Percentiles rank a stretch among this genome's conserved stretches.
Evolutionary conservation across 1,139 yeast species (phyloP).

Genomic region (Hansenula anomala): DNA sequence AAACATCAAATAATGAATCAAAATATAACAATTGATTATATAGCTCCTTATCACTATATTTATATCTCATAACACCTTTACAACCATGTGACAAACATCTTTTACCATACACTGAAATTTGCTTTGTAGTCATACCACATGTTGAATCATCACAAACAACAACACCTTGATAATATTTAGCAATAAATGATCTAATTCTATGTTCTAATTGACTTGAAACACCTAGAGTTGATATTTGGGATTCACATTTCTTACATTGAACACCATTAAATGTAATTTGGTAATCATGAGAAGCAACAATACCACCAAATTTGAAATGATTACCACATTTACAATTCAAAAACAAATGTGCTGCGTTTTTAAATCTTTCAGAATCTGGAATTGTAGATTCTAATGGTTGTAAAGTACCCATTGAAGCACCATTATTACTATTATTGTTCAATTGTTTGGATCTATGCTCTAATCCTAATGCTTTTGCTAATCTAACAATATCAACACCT

Average conservation of each 20-base stretch:
- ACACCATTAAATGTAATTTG: slow-evolving; percentile 65
- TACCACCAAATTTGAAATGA: slow-evolving; percentile 68
- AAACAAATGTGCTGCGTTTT: slow-evolving; percentile 50
- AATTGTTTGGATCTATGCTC: slow-evolving; percentile 55
- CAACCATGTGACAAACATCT: slow-evolving; percentile 69
- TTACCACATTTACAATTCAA: slow-evolving; percentile 63
- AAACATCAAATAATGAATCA: slow-evolving; percentile 75
- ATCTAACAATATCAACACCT: slow-evolving; percentile 76
- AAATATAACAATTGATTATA: slow-evolving; percentile 85
- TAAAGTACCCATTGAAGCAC: slow-evolving; percentile 40
- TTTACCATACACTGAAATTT: slow-evolving; percentile 84
- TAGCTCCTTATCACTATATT: slow-evolving; percentile 72
- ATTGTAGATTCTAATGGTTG: slow-evolving; percentile 80
- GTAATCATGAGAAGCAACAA: slow-evolving; percentile 57
- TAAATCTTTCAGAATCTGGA: slow-evolving; percentile 78
- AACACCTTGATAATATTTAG: slow-evolving; percentile 83
- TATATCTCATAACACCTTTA: slow-evolving; percentile 78
- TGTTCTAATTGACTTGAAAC: slow-evolving; percentile 71
- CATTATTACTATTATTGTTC: slow-evolving; percentile 28
- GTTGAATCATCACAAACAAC: slow-evolving; percentile 77
- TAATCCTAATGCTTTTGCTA: slow-evolving; percentile 74
- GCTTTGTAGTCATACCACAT: slow-evolving; percentile 80
- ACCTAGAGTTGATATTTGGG: slow-evolving; percentile 44
- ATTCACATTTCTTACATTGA: slow-evolving; percentile 57
- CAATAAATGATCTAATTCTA: slow-evolving; percentile 62